Conservation (phyloP, 257 asterid genomes). For the Rubia yunnanensis region DNA sequence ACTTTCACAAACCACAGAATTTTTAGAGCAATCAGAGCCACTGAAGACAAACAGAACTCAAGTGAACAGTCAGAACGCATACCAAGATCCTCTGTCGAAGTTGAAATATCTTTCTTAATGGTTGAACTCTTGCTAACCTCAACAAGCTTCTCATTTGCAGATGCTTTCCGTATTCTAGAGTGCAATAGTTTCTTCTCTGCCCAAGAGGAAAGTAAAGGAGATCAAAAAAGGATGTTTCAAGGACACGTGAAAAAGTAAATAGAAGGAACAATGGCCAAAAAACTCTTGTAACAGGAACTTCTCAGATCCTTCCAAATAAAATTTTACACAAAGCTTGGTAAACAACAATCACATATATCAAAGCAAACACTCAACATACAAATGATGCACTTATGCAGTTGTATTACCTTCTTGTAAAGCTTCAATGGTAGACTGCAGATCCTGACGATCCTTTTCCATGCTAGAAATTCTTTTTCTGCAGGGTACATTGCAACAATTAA, state of each 20-base stretch:
- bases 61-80: constrained; percentile 13
- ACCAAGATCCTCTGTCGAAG: constrained; percentile 95
- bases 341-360: constrained; percentile 4
- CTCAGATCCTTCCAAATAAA: background rate
- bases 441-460: constrained; percentile 88
- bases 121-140: constrained; percentile 38
- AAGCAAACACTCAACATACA: background rate
- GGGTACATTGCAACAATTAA: background rate
- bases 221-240: background rate
- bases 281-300: background rate
- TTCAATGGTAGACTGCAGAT: constrained; percentile 72
- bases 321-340: background rate
- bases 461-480: constrained; percentile 73
- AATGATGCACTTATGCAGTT: background rate
- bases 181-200: constrained; percentile 88
- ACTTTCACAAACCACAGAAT: background rate
- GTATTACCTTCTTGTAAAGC: constrained; percentile 85
- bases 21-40: background rate
- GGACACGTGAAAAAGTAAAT: too few relatives aligned
- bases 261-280: background rate
- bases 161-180: constrained; percentile 69
- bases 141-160: constrained; percentile 49
- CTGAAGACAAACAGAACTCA: background rate
- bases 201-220: constrained; percentile 18
- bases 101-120: constrained; percentile 53